phyloP scores from a whole-genome alignment of 2,329 filamentous ascomycete genomes.

The Amauroascus niger region DNA sequence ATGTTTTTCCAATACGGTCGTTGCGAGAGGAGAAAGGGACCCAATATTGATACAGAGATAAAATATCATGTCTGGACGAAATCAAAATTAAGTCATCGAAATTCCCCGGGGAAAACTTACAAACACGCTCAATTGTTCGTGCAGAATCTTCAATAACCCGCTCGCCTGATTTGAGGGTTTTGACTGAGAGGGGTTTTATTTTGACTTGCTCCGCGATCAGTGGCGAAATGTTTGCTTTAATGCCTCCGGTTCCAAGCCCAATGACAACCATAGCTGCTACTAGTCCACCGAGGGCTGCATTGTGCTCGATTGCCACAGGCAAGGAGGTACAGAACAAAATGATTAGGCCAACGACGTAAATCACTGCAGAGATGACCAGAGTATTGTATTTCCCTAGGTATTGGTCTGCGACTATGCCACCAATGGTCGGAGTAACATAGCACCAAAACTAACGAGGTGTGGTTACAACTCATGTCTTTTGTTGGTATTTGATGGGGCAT shows the following conservation, averaged over 20 bases:
- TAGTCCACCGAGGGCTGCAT: slow-evolving; percentile 46
- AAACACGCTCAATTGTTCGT: slow-evolving; percentile 57
- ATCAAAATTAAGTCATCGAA: slow-evolving; percentile 1
- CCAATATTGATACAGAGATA: slow-evolving; percentile 65
- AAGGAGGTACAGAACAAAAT: slow-evolving; percentile 48
- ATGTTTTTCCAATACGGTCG: slow-evolving; percentile 57
- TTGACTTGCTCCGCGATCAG: slow-evolving; percentile 57
- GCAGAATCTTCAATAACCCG: slow-evolving; percentile 57
- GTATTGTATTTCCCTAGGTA: slow-evolving; percentile 54
- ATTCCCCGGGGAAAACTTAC: slow-evolving; percentile 7
- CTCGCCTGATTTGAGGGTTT: slow-evolving; percentile 39
- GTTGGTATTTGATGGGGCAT: neutral
- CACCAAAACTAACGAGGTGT: slow-evolving; percentile 38
- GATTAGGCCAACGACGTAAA: slow-evolving; percentile 50
- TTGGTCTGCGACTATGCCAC: slow-evolving; percentile 51
- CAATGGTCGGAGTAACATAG: slow-evolving; percentile 48
- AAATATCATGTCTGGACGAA: slow-evolving; percentile 52
- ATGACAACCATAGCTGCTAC: slow-evolving; percentile 51
- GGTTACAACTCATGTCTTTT: neutral
- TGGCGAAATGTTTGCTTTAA: slow-evolving; percentile 54
- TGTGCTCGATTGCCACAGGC: slow-evolving; percentile 42
- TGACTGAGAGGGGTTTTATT: slow-evolving; percentile 44
- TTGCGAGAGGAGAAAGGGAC: slow-evolving; percentile 57
- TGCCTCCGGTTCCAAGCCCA: slow-evolving; percentile 55
- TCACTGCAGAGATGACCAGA: slow-evolving; percentile 45